Evolutionary conservation across 1,139 yeast species (phyloP).

Genomic region (Kodamaea derodonti): DNA sequence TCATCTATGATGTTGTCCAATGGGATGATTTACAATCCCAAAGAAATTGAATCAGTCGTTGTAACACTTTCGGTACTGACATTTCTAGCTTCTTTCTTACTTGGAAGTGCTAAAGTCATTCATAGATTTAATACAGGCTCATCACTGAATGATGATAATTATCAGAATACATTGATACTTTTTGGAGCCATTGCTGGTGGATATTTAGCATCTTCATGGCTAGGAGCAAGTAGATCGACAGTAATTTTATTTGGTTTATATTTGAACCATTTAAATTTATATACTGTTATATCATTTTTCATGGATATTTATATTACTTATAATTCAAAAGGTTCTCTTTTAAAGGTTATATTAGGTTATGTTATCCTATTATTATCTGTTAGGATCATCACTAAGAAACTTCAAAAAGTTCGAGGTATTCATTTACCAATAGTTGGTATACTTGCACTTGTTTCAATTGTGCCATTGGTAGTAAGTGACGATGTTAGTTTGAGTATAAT

Average conservation of each 20-base stretch:
- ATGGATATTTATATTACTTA: constrained; percentile 17
- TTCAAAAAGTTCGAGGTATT: constrained; percentile 6
- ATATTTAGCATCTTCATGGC: constrained; percentile 14
- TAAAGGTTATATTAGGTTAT: constrained; percentile 17
- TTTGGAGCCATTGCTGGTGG: constrained; percentile 13
- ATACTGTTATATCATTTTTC: constrained; percentile 22
- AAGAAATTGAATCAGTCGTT: not conserved
- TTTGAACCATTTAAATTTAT: constrained; percentile 24
- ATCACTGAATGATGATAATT: not conserved
- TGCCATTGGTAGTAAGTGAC: constrained; percentile 1
- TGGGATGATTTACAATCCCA: constrained; percentile 12
- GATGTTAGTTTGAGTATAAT: constrained; percentile 18
- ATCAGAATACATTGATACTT: constrained; percentile 9
- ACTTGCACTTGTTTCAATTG: constrained; percentile 5
- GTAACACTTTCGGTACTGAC: constrained; percentile 9
- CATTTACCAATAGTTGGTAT: constrained; percentile 4
- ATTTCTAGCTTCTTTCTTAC: constrained; percentile 15
- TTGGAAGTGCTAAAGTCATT: constrained; percentile 13
- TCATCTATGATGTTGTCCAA: constrained; percentile 24
- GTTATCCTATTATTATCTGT: constrained; percentile 15
- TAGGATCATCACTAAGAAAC: constrained; percentile 13
- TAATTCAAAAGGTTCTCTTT: constrained; percentile 8
- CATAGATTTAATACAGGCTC: constrained; percentile 7
- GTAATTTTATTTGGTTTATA: constrained; percentile 26
- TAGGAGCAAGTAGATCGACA: constrained; percentile 21